Evolutionary conservation across 345 rosid genomes (phyloP).

Genomic region (Linum trigynum): DNA sequence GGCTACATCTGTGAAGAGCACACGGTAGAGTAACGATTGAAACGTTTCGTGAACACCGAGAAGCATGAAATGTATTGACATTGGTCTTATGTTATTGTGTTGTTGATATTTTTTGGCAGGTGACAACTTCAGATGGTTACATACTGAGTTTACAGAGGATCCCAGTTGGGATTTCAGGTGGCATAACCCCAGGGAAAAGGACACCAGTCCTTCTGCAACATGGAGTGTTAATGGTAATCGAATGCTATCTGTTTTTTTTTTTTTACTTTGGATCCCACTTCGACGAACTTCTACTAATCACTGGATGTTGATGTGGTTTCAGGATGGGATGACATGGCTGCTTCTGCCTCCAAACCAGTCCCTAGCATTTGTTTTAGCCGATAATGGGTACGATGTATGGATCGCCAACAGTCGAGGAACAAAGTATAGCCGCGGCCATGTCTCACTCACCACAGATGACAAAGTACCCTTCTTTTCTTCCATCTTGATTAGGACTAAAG

Average conservation of each 20-base stretch:
- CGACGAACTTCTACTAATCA: too few relatives aligned
- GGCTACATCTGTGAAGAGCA: conserved; percentile 33
- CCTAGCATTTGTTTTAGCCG: conserved; percentile 41
- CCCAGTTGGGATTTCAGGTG: conserved; percentile 28
- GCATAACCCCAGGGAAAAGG: conserved; percentile 12
- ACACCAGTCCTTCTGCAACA: conserved; percentile 47
- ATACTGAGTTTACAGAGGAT: conserved; percentile 52
- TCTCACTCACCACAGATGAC: conserved; percentile 26
- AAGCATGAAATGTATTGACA: background rate
- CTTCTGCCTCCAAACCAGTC: conserved; percentile 33
- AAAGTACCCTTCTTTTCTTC: conserved; percentile 6
- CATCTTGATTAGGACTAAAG: background rate
- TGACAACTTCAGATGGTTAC: conserved; percentile 48
- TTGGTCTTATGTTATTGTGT: background rate
- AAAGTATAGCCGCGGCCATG: conserved; percentile 30
- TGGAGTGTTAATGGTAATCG: conserved; percentile 34
- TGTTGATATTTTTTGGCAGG: conserved; percentile 19
- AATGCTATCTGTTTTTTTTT: background rate
- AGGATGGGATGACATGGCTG: conserved; percentile 47
- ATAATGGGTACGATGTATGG: conserved; percentile 44
- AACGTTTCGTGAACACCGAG: background rate
- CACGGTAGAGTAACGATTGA: conserved; percentile 13
- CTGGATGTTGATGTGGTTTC: background rate
- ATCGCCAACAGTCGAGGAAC: conserved; percentile 45
- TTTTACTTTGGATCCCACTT: too few relatives aligned